These are phyloP conservation scores for Coffea eugenioides DNA, from an alignment of 257 asterid genomes.

Conservation along the genomic window DNA sequence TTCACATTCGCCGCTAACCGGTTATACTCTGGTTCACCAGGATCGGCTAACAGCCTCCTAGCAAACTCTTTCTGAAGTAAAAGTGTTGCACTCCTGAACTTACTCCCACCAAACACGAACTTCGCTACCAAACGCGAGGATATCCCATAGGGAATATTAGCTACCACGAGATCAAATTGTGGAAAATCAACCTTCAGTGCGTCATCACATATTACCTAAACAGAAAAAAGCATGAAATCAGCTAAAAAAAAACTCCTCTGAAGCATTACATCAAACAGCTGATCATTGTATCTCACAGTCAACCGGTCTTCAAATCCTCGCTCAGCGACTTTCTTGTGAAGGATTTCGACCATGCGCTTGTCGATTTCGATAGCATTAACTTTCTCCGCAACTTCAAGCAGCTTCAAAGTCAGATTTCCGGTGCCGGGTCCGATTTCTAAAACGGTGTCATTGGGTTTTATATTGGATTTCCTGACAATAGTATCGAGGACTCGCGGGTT, in stretches of 20 bases:
- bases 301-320: conserved; percentile 50
- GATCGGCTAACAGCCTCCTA: conserved; percentile 68
- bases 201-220: conserved; percentile 69
- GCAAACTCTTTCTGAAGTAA: conserved; percentile 92
- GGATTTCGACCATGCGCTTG: conserved; percentile 72
- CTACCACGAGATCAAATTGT: conserved; percentile 73
- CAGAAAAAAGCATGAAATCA: conserved; percentile 2
- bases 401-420: conserved; percentile 87
- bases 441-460: conserved; percentile 70
- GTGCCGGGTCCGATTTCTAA: conserved; percentile 97
- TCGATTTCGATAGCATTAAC: conserved; percentile 84
- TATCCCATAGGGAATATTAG: conserved; percentile 91
- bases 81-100: conserved; percentile 73
- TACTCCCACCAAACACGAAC: conserved; percentile 55
- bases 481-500: conserved; percentile 66
- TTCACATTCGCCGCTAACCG: conserved; percentile 79
- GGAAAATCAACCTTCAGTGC: conserved; percentile 77
- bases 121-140: conserved; percentile 84
- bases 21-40: conserved; percentile 80
- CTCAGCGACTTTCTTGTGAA: conserved; percentile 57
- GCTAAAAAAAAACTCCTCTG: conserved; percentile 8
- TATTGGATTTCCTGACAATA: conserved; percentile 59
- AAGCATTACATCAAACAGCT: conserved; percentile 53
- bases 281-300: conserved; percentile 45
- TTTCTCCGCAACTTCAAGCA: conserved; percentile 64